Base-by-base conservation (phyloP, 2,329 filamentous ascomycete species). In the Calonectria hawksworthii region DNA sequence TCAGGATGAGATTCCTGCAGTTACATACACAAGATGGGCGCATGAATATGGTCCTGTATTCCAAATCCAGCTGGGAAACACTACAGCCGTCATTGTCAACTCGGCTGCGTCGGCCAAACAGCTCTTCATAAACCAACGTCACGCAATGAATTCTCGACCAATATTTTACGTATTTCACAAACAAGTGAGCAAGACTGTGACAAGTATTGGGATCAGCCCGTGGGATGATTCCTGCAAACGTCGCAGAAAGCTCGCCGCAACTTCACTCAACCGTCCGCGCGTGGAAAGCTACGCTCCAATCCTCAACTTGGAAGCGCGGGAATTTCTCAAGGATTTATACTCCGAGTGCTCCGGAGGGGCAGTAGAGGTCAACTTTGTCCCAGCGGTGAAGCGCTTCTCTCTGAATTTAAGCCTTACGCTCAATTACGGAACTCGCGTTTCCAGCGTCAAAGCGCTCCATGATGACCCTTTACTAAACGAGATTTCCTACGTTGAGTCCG, bases 221-320 rank as follows among this genome's bases (percentile, higher is more conserved):
- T 94, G 92, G 91, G 92, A 93, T 77, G 92, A 93, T 68, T 92
- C 90, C 21, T 93, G 91, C 84, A 94, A 93, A 82, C 87, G 88
- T 14, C 87, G 92, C 9, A 88, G 92, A 51, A 94, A 93, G 86
- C 92, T 92, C 4, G 92, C 92, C 93, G 95, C 68, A 80, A 95
- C 34, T 91, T 90, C 4, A 94, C 94, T 84, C 89, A 94, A 34
- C 59, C 73, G 10, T 61, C 72, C 10, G 70, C 68, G 34, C 9
- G 34, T 34, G 11, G 34, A 34, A 34, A 34, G 34, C 9, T 34
- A 34, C 9, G 34, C 34, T 34, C 34, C 34, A 34, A 34, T 34
- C 34, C 34, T 34, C 34, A 34, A 34, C 34, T 34, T 34, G 34
- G 34, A 34, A 34, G 34, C 34, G 11, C 34, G 34, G 34, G 34